Evolutionary conservation across 148 eudicot species (phyloP).

Genomic region (Chenopodium album): DNA sequence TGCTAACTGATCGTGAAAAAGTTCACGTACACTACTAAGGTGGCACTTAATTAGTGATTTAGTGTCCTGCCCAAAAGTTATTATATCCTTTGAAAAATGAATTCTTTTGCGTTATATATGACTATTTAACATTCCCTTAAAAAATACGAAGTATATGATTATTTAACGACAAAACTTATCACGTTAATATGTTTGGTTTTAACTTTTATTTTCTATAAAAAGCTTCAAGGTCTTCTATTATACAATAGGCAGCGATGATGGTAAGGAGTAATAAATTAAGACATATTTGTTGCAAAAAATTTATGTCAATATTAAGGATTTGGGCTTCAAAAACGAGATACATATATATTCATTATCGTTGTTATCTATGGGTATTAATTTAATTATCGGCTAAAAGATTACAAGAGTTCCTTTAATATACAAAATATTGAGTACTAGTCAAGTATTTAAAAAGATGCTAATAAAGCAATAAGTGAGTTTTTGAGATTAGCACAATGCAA

Average conservation of each 20-base stretch:
- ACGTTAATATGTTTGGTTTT: neutral
- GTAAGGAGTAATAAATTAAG: no score
- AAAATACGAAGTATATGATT: neutral
- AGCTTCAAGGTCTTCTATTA: neutral
- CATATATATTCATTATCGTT: no score
- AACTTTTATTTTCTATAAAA: neutral
- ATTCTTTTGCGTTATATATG: neutral
- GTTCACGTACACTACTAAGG: neutral
- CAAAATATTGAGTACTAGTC: no score
- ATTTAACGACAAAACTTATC: neutral
- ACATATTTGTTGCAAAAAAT: no score
- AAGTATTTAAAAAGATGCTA: no score
- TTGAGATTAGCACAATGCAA: no score
- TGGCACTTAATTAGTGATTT: neutral
- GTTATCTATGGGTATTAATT: no score
- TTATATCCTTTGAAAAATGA: neutral
- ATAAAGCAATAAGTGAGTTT: no score
- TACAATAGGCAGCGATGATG: no score
- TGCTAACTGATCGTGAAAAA: conserved; percentile 1
- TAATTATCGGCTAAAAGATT: no score
- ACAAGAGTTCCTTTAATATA: no score
- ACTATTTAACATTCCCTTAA: neutral
- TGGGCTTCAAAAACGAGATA: no score
- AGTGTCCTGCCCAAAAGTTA: neutral
- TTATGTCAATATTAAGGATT: neutral